Base-by-base conservation (phyloP, 495 filamentous ascomycete species). In the Bacidia rubella region DNA sequence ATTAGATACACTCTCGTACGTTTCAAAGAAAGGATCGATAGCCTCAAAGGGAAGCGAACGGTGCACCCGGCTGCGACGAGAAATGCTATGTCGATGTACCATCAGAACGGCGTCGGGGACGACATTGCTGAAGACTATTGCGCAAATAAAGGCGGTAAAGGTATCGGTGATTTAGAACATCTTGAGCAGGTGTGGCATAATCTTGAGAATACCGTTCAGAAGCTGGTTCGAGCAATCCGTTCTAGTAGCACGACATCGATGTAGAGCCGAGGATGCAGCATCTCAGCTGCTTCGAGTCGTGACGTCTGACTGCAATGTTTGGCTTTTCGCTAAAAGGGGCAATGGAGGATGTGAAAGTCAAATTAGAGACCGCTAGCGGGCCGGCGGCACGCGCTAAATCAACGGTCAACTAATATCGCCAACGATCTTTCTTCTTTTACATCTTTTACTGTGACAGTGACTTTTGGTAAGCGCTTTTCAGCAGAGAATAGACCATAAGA, bases 201-300 rank as follows among this genome's bases (percentile, higher is more conserved):
- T 25, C 29, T 57, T 22, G 50, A 57, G 15, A 48, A 42, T 57
- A 57, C 50, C 4, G 54, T 53, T n/a, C 50, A 57, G 23, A 15
- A 19, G 21, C 42, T 57, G 2, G 54, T 54, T 17, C 20, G 22
- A 39, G 42, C 32, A 24, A 45, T 57, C 10, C 41, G 32, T 24
- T 47, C 25, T 15, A 47, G 54, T 1, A 35, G 25, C 23, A 50
- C 47, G 20, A 50, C 47, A 35, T 26, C 47, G 25, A 38, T 50
- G 25, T 50, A n/a, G 41, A 44, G 7, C 29, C 29, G 29, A 35
- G 5, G 29, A 5, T 5, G 29, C 7, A 35, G 15, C 29, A 15
- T 5, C 29, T 35, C 29, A 15, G 29, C 7, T 5, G 15, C 29
- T 15, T 35, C 15, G 5, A 5, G 29, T 35, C 5, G 29, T 35